Percentiles rank a stretch among this genome's conserved stretches.
Conservation (phyloP, 805 yeast genomes). For the Barnettozyma siamensis region DNA sequence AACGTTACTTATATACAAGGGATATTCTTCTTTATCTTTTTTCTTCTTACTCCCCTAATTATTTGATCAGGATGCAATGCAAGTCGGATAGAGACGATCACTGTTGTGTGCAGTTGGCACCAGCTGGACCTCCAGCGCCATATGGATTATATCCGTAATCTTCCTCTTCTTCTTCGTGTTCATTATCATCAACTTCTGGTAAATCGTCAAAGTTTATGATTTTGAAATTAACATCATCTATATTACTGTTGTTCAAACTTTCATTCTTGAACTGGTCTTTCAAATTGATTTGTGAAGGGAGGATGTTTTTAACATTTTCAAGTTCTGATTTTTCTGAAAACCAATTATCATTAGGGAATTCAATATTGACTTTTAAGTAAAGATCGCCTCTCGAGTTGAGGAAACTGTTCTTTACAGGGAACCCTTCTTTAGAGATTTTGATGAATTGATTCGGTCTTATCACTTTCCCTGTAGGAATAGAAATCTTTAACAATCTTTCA, state of each 20-base stretch:
- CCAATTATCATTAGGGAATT: conserved; percentile 86
- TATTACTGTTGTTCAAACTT: conserved; percentile 25
- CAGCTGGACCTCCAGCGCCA: conserved; percentile 14
- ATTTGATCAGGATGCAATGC: background rate
- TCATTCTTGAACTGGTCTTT: conserved; percentile 8
- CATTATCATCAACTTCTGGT: conserved; percentile 21
- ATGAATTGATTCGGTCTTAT: conserved; percentile 69
- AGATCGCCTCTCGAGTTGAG: conserved; percentile 52
- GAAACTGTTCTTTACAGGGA: conserved; percentile 51
- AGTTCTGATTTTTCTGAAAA: conserved; percentile 67
- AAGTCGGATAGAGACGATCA: no score
- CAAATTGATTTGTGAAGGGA: conserved; percentile 35
- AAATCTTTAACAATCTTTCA: conserved; percentile 61
- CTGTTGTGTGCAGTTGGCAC: conserved; percentile 39
- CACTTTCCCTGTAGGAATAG: conserved; percentile 74
- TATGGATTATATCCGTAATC: conserved; percentile 5
- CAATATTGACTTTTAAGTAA: conserved; percentile 63
- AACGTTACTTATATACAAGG: background rate
- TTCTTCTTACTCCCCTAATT: no score
- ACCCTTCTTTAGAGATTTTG: conserved; percentile 68
- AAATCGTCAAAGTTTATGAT: conserved; percentile 21
- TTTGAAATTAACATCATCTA: conserved; percentile 24
- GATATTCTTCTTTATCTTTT: background rate
- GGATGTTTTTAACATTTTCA: conserved; percentile 43
- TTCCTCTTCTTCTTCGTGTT: conserved; percentile 16